Evolutionary conservation across 1,284 basidiomycete genomes (phyloP).

Genomic region (Phellinidium pouzarii): DNA sequence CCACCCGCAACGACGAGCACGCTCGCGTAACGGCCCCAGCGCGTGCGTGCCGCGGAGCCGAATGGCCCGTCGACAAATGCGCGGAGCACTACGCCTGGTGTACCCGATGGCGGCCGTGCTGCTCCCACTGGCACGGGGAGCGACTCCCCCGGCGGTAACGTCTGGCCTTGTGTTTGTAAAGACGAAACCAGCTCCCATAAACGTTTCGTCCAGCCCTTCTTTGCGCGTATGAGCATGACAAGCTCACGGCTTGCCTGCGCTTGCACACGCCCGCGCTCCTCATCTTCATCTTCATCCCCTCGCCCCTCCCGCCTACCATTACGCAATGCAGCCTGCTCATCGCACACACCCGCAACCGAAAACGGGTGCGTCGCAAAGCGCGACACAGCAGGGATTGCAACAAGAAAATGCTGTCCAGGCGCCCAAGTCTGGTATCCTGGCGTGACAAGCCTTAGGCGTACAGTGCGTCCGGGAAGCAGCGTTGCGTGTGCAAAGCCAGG

Average conservation of each 20-base stretch:
- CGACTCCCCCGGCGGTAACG: conserved; percentile 30
- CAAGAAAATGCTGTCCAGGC: conserved; percentile 75
- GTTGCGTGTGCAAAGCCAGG: conserved; percentile 73
- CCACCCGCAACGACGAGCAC: conserved; percentile 74
- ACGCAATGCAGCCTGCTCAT: conserved; percentile 38
- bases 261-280: conserved; percentile 29
- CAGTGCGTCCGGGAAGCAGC: conserved; percentile 69
- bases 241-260: conserved; percentile 47
- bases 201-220: conserved; percentile 70
- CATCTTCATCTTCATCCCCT: too few species aligned
- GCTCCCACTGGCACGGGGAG: conserved; percentile 28
- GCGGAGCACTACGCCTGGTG: conserved; percentile 51
- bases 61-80: conserved; percentile 73
- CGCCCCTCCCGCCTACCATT: not conserved
- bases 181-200: conserved; percentile 55
- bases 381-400: conserved; percentile 67
- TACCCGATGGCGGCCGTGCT: conserved; percentile 26
- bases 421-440: conserved; percentile 61
- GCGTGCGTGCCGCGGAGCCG: conserved; percentile 63
- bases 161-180: conserved; percentile 28
- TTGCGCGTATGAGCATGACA: conserved; percentile 70
- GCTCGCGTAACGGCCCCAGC: conserved; percentile 61
- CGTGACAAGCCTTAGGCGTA: conserved; percentile 67
- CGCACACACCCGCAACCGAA: conserved; percentile 67
- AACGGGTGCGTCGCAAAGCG: conserved; percentile 75